These are phyloP conservation scores for Pythium dissotocum DNA, from an alignment of 352 stramenopile genomes.

Conservation along the genomic window DNA sequence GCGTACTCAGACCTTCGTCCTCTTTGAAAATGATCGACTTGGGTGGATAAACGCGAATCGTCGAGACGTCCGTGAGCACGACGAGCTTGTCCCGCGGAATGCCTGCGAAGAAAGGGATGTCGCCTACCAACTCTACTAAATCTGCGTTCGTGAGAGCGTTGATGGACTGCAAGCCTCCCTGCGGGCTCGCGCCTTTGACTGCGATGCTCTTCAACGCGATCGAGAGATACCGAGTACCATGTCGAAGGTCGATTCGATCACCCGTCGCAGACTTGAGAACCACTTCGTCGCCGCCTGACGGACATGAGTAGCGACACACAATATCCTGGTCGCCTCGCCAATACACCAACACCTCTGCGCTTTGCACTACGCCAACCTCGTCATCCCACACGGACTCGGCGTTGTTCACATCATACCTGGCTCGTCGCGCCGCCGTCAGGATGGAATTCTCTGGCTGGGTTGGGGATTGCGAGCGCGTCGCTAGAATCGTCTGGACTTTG, in stretches of 20 bases:
- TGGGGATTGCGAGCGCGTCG: conserved; percentile 27
- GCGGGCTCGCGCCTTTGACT: conserved; percentile 6
- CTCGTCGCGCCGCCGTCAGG: conserved; percentile 18
- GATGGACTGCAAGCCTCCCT: conserved; percentile 35
- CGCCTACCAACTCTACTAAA: conserved; percentile 53
- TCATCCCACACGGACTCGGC: conserved; percentile 27
- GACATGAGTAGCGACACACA: conserved; percentile 64
- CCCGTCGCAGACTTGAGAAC: conserved; percentile 62
- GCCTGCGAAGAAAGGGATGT: conserved; percentile 74
- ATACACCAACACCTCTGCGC: conserved; percentile 49
- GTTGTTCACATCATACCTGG: conserved; percentile 19
- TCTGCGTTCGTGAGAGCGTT: conserved; percentile 73
- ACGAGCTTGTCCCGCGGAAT: conserved; percentile 62
- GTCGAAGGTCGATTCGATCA: conserved; percentile 44
- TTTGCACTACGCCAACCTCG: conserved; percentile 9
- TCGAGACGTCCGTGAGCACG: conserved; percentile 70
- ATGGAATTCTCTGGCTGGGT: conserved; percentile 12
- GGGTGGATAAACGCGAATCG: conserved; percentile 71
- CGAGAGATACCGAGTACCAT: conserved; percentile 43
- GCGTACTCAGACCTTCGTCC: conserved; percentile 74
- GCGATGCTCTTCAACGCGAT: conserved; percentile 42
- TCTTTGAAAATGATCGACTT: conserved; percentile 72
- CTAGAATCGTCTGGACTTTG: conserved; percentile 44
- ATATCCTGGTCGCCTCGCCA: conserved; percentile 60
- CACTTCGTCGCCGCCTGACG: conserved; percentile 58